Percentiles rank a stretch among this genome's conserved stretches.
Evolutionary conservation across 192 early-diverging fungal genomes (phyloP).

Genomic region (Entomortierella lignicola): DNA sequence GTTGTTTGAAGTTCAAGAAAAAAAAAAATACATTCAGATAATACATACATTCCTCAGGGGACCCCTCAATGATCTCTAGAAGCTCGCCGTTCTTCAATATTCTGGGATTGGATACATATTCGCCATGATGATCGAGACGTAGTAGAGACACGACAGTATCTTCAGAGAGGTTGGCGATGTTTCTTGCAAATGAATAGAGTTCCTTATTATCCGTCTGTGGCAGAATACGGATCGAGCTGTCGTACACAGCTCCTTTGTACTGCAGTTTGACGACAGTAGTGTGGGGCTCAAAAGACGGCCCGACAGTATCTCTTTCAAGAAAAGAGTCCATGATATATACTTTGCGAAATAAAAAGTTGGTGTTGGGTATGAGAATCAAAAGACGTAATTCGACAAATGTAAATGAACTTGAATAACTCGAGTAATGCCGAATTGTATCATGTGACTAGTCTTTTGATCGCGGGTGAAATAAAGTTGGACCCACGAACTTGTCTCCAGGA

Average conservation of each 20-base stretch:
- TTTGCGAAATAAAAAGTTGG: background rate
- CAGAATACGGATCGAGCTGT: slow-evolving; percentile 45
- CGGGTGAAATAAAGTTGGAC: slow-evolving; percentile 4
- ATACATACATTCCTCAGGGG: slow-evolving; percentile 30
- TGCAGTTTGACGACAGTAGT: slow-evolving; percentile 47
- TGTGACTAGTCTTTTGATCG: background rate
- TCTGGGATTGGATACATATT: slow-evolving; percentile 28
- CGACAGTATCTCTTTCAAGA: slow-evolving; percentile 8
- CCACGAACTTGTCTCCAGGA: no score
- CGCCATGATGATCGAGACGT: slow-evolving; percentile 32
- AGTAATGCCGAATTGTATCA: background rate
- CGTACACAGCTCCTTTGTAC: slow-evolving; percentile 50
- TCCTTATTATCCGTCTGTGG: slow-evolving; percentile 12
- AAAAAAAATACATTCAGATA: background rate
- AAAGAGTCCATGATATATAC: slow-evolving; percentile 20
- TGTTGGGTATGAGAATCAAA: no score
- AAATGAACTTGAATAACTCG: no score
- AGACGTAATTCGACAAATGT: no score
- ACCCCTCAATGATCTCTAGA: slow-evolving; percentile 41
- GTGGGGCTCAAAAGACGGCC: slow-evolving; percentile 3
- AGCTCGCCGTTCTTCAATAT: slow-evolving; percentile 27
- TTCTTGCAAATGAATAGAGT: slow-evolving; percentile 20
- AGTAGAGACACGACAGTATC: slow-evolving; percentile 18
- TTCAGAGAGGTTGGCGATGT: slow-evolving; percentile 27
- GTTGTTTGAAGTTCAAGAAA: background rate